Evolutionary conservation across 441 rosid genomes (phyloP).

Genomic region (Bocquillonia castaneifolia): DNA sequence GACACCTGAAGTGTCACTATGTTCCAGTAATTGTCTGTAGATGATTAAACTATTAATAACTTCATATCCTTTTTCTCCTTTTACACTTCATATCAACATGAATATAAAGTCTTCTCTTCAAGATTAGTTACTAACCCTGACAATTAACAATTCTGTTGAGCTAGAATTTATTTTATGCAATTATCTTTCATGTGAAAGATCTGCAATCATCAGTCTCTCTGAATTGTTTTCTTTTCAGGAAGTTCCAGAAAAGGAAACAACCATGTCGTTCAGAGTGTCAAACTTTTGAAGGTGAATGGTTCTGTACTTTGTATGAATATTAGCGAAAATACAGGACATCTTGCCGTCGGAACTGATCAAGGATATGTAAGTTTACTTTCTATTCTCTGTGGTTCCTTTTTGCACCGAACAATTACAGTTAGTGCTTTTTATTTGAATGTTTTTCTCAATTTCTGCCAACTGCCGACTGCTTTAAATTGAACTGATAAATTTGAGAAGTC

Average conservation of each 20-base stretch:
- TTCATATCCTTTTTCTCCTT: neutral
- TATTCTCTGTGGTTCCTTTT: constrained; percentile 1
- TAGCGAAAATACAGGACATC: constrained; percentile 47
- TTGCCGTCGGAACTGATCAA: constrained; percentile 75
- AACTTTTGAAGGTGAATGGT: constrained; percentile 63
- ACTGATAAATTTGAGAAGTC: neutral
- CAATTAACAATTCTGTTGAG: neutral
- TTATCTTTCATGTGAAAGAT: neutral
- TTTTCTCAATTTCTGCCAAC: neutral
- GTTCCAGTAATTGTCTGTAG: too few species aligned
- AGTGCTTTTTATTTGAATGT: too few species aligned
- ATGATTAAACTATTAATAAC: neutral
- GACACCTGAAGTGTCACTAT: too few species aligned
- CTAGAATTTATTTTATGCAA: neutral
- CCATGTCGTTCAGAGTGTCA: constrained; percentile 57
- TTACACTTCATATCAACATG: neutral
- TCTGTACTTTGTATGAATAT: constrained; percentile 51
- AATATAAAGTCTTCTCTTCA: neutral
- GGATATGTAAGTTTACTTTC: constrained; percentile 64
- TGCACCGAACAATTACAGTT: neutral
- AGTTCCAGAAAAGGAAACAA: constrained; percentile 61
- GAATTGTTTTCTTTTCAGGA: constrained; percentile 42
- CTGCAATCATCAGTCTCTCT: neutral
- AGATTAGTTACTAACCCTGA: neutral
- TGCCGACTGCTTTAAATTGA: neutral